Evolutionary conservation across 148 eudicot genomes (phyloP).

Genomic region (Rhododendron williamsianum): DNA sequence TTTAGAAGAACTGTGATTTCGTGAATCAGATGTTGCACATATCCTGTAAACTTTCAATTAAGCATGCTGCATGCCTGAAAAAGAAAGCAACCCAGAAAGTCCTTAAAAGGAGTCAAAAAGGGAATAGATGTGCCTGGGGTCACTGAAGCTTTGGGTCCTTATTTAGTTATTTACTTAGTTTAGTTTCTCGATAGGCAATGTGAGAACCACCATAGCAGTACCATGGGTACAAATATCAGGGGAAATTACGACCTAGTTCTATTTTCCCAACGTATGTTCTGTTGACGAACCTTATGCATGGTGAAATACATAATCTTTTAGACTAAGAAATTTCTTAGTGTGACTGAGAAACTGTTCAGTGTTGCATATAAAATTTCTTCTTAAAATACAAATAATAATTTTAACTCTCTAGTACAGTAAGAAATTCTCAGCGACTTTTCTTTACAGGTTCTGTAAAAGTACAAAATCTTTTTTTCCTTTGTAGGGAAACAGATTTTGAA

Average conservation of each 20-base stretch:
- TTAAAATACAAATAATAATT: background rate
- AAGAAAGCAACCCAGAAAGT: background rate
- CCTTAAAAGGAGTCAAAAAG: background rate
- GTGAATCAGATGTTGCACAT: background rate
- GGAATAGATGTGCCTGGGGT: background rate
- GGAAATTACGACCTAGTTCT: background rate
- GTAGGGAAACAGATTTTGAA: background rate
- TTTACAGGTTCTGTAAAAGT: background rate
- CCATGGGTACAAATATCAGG: background rate
- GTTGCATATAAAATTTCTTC: background rate
- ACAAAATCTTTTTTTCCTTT: background rate
- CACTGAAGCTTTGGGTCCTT: background rate
- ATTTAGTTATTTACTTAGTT: no score
- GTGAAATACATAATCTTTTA: background rate
- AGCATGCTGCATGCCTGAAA: background rate
- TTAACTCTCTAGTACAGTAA: background rate
- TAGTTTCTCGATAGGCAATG: background rate
- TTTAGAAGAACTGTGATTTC: background rate
- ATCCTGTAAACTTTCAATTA: background rate
- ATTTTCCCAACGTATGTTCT: background rate
- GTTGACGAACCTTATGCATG: background rate
- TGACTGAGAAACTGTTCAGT: background rate
- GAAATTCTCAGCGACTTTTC: background rate
- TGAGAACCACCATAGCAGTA: background rate
- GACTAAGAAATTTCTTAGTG: background rate